These are phyloP conservation scores for Glebionis coronaria DNA, from an alignment of 129 eudicot species.

Conservation along the genomic window DNA sequence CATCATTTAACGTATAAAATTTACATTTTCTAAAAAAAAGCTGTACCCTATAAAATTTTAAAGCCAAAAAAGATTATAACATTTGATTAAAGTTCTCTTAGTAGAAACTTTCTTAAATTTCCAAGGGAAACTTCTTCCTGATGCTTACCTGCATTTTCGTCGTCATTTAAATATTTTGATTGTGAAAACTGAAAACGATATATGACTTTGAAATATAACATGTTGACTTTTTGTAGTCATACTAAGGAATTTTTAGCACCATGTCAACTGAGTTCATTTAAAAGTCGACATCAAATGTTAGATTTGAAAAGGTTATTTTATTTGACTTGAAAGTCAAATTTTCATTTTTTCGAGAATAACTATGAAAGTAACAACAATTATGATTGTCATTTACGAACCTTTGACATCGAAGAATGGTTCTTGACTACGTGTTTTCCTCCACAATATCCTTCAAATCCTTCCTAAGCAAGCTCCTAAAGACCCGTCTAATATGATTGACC, in stretches of 20 bases:
- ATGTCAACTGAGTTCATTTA: neutral
- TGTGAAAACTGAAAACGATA: neutral
- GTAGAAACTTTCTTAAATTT: slow-evolving; percentile 60
- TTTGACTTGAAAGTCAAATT: slow-evolving; percentile 21
- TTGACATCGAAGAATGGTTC: slow-evolving; percentile 48
- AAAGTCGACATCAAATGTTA: neutral
- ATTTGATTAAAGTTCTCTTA: slow-evolving; percentile 79
- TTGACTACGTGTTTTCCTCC: slow-evolving; percentile 40
- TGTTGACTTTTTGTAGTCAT: slow-evolving; percentile 1
- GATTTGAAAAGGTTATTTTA: neutral
- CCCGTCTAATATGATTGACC: too few species aligned
- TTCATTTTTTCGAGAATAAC: neutral
- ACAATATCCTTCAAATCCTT: too few species aligned
- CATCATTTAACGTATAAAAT: too few species aligned
- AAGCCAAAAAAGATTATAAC: too few species aligned
- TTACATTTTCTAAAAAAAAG: too few species aligned
- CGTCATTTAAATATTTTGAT: slow-evolving; percentile 1
- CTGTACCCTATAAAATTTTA: too few species aligned
- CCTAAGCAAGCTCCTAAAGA: too few species aligned
- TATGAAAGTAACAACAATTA: neutral
- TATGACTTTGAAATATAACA: neutral
- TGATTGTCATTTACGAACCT: slow-evolving; percentile 41
- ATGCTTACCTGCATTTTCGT: slow-evolving; percentile 44
- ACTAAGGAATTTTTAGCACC: neutral
- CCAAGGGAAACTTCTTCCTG: slow-evolving; percentile 75